Conservation (phyloP, 1,139 yeast species). For the Suzukiozyma palmioleophila region DNA sequence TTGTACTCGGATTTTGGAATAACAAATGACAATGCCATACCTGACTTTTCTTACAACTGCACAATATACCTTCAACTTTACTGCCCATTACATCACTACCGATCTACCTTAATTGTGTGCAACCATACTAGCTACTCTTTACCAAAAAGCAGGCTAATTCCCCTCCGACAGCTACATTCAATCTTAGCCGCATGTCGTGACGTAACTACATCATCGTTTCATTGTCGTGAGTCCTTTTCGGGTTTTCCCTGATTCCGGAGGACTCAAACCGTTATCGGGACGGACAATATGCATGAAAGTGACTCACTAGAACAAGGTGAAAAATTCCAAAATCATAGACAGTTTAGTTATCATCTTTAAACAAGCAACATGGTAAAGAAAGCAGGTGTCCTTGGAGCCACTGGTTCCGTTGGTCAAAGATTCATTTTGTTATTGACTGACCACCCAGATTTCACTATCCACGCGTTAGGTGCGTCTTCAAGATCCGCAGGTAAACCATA, state of each 20-base stretch:
- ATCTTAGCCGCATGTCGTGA: no score
- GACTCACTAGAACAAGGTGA: not conserved
- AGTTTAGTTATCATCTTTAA: not conserved
- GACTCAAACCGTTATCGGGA: no score
- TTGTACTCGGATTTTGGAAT: conserved; percentile 83
- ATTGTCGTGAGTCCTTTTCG: no score
- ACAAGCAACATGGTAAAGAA: conserved; percentile 28
- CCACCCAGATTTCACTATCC: conserved; percentile 86
- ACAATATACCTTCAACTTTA: no score
- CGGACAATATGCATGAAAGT: no score
- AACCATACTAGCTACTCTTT: no score
- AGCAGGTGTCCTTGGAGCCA: conserved; percentile 94
- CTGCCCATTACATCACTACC: no score
- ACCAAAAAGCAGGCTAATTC: no score
- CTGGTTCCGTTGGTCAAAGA: conserved; percentile 97
- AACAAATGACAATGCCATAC: conserved; percentile 92
- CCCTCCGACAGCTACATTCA: no score
- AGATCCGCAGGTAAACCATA: conserved; percentile 92
- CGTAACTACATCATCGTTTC: no score
- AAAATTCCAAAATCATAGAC: not conserved
- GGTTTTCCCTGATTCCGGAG: no score
- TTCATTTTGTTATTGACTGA: conserved; percentile 78
- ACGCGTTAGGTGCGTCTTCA: conserved; percentile 86
- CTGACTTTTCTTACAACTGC: conserved; percentile 93
- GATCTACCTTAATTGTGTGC: no score